Conservation (phyloP, 805 yeast genomes). For the Spencermartinsiella europaea region DNA sequence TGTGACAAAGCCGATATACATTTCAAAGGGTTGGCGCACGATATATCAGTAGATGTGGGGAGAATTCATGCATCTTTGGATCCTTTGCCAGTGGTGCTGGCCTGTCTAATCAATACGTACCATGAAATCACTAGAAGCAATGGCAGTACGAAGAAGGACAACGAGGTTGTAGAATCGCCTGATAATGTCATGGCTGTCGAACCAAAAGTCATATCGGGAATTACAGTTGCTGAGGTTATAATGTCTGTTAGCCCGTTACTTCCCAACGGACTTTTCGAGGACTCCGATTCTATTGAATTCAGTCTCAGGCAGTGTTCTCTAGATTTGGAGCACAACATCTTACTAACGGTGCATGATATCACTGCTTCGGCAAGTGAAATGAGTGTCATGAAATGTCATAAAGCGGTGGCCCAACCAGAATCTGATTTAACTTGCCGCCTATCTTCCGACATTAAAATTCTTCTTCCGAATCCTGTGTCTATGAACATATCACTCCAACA, state of each 20-base stretch:
- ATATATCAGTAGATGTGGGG: constrained; percentile 13
- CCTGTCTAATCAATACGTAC: not conserved
- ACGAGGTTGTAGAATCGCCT: not conserved
- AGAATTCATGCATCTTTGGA: constrained; percentile 4
- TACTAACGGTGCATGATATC: not conserved
- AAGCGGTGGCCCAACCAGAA: not conserved
- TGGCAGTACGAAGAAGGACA: not conserved
- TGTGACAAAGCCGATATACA: constrained; percentile 15
- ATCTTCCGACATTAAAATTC: not conserved
- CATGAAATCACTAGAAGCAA: not conserved
- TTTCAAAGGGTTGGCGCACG: constrained; percentile 25
- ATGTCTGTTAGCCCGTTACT: not conserved
- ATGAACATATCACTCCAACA: not conserved
- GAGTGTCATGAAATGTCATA: not conserved
- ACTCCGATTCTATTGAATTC: not conserved
- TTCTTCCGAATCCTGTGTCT: not conserved
- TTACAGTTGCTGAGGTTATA: not conserved
- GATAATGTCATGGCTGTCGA: not conserved
- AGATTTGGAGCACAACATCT: not conserved
- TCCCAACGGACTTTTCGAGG: constrained; percentile 1
- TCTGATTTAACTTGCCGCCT: not conserved
- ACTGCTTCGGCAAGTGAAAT: not conserved
- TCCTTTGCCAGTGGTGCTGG: not conserved
- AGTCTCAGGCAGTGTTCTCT: not conserved
- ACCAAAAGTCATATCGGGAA: not conserved